Conservation (phyloP, 2,329 filamentous ascomycete species). For the Ceratocystis colombiana region DNA sequence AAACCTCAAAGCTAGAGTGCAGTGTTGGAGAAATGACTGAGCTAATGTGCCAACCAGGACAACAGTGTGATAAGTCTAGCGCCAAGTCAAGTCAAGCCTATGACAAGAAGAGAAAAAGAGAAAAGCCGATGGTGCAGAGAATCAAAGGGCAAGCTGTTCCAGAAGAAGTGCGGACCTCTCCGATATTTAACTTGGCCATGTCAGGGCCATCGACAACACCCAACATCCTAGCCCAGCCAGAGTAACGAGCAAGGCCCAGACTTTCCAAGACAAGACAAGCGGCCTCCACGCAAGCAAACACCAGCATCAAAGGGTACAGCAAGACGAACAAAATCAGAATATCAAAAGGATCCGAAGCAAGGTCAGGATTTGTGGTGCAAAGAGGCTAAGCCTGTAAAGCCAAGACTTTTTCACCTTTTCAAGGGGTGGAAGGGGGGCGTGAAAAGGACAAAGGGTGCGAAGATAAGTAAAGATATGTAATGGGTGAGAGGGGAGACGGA, state of each 20-base stretch:
- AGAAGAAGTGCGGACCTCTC: slow-evolving; percentile 6
- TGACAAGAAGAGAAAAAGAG: not conserved
- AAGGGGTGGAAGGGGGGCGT: slow-evolving; percentile 12
- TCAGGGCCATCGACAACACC: slow-evolving; percentile 4
- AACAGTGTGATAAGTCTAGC: slow-evolving; percentile 4
- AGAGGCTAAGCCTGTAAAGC: slow-evolving; percentile 13
- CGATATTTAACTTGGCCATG: slow-evolving; percentile 8
- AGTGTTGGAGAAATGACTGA: not conserved
- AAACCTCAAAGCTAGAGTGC: not conserved
- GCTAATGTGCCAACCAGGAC: slow-evolving; percentile 10
- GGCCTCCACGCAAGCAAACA: slow-evolving; percentile 15
- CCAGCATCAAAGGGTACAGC: slow-evolving; percentile 2
- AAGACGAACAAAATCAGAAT: slow-evolving; percentile 7
- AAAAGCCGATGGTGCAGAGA: not conserved
- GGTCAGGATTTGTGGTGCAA: slow-evolving; percentile 11
- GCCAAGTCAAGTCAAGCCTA: not conserved
- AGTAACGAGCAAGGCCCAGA: not conserved
- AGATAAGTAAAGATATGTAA: not conserved
- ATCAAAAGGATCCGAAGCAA: slow-evolving; percentile 14
- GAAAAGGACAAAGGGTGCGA: not conserved
- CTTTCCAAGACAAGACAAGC: not conserved
- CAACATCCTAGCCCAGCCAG: not conserved
- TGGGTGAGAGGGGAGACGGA: not conserved
- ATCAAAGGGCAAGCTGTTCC: not conserved
- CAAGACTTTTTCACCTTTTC: slow-evolving; percentile 14